Percentiles rank a stretch among this genome's conserved stretches.
Evolutionary conservation across 371 early-diverging fungal species (phyloP).

Genomic region (Rhizopus stolonifer): DNA sequence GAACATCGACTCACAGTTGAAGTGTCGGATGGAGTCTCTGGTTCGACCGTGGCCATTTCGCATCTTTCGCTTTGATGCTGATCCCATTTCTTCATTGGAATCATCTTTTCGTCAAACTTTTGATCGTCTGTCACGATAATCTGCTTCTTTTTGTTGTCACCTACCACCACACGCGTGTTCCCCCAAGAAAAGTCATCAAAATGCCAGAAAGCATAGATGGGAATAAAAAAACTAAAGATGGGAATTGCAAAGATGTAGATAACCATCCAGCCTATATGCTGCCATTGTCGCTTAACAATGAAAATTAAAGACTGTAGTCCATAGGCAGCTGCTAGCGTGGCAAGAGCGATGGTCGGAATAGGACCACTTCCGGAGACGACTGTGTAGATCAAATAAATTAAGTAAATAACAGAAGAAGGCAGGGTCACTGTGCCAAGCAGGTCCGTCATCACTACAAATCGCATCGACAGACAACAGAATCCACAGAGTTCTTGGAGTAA

Average conservation of each 20-base stretch:
- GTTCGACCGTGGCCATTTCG: conserved; percentile 40
- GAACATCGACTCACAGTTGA: background rate
- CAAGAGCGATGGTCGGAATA: conserved; percentile 57
- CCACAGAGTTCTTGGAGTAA: conserved; percentile 90
- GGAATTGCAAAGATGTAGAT: conserved; percentile 87
- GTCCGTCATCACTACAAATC: conserved; percentile 91
- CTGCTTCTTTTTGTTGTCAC: conserved; percentile 70
- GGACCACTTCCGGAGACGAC: conserved; percentile 51
- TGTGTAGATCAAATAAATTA: conserved; percentile 73
- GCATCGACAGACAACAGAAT: conserved; percentile 95
- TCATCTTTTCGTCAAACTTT: conserved; percentile 81
- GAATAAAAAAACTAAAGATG: conserved; percentile 79
- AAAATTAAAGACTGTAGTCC: conserved; percentile 86
- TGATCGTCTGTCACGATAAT: conserved; percentile 61
- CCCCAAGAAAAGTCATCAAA: conserved; percentile 95
- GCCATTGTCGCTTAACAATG: conserved; percentile 86
- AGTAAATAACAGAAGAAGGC: conserved; percentile 90
- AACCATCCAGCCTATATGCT: conserved; percentile 97
- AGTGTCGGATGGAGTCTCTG: conserved; percentile 1
- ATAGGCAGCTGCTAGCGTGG: conserved; percentile 72
- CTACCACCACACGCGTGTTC: conserved; percentile 80
- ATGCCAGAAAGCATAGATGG: conserved; percentile 85
- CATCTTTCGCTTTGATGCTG: conserved; percentile 81
- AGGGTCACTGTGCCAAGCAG: conserved; percentile 90
- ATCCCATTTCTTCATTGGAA: conserved; percentile 91